These are phyloP conservation scores for Nannizziopsis arthrosporioides DNA, from an alignment of 2,329 filamentous ascomycete genomes.

Conservation along the genomic window DNA sequence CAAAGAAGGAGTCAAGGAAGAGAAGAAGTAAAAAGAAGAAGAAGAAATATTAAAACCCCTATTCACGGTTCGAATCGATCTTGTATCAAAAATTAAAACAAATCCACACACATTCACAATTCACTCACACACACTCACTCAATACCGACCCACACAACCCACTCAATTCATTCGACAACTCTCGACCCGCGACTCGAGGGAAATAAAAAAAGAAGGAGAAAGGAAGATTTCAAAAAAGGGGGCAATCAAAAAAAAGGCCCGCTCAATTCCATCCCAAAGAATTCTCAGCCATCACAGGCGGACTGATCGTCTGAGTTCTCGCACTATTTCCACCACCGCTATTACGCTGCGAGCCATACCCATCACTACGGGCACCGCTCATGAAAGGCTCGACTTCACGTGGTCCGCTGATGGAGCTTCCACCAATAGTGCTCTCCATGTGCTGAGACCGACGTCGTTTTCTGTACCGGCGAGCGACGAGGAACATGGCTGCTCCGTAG, in stretches of 20 bases:
- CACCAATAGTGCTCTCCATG: constrained; percentile 61
- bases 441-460: constrained; percentile 68
- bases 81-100: too few relatives aligned
- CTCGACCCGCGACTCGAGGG: too few relatives aligned
- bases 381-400: constrained; percentile 44
- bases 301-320: constrained; percentile 65
- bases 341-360: constrained; percentile 45
- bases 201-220: too few relatives aligned
- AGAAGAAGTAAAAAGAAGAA: too few relatives aligned
- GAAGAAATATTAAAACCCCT: too few relatives aligned
- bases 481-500: constrained; percentile 92
- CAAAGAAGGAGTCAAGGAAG: too few relatives aligned
- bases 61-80: too few relatives aligned
- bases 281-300: constrained; percentile 85
- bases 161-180: too few relatives aligned
- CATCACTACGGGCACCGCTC: constrained; percentile 50
- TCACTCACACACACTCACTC: too few relatives aligned
- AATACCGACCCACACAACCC: too few relatives aligned
- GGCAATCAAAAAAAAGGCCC: not conserved
- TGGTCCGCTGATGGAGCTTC: constrained; percentile 38
- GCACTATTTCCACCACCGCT: constrained; percentile 57
- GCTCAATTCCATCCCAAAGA: constrained; percentile 85
- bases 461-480: constrained; percentile 81
- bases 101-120: too few relatives aligned
- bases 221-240: too few relatives aligned